A percentile compares a stretch with the other conserved stretches of the same genome.
Evolutionary conservation across 805 yeast genomes (phyloP).

Genomic region (Cyberlindnera bimundalis): DNA sequence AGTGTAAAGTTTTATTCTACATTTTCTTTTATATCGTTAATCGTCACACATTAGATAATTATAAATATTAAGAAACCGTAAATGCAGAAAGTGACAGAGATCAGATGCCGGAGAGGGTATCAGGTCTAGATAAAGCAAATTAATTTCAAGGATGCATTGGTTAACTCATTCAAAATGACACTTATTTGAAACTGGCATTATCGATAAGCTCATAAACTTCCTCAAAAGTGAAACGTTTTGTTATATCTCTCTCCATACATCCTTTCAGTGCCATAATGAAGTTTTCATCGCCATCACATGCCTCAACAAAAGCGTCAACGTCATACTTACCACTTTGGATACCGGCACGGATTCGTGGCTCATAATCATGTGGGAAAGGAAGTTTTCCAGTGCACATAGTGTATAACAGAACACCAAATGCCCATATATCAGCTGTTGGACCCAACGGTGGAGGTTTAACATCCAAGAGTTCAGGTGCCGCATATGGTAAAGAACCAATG

Average conservation of each 20-base stretch:
- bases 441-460: conserved; percentile 60
- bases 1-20: too few relatives aligned
- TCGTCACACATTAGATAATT: background rate
- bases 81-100: too few relatives aligned
- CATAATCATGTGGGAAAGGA: conserved; percentile 83
- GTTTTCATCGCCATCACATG: conserved; percentile 31
- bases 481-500: conserved; percentile 90
- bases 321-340: conserved; percentile 68
- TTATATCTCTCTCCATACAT: conserved; percentile 49
- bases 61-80: too few relatives aligned
- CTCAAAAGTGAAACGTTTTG: conserved; percentile 49
- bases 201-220: conserved; percentile 27
- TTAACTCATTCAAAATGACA: too few relatives aligned
- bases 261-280: conserved; percentile 42
- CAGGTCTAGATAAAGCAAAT: too few relatives aligned
- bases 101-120: too few relatives aligned
- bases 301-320: conserved; percentile 38
- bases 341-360: conserved; percentile 71
- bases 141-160: background rate
- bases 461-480: conserved; percentile 78
- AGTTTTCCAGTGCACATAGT: conserved; percentile 70
- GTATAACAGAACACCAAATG: conserved; percentile 75
- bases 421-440: conserved; percentile 84
- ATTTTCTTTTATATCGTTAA: background rate
- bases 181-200: background rate